These are phyloP conservation scores for Periconia sp. DNA, from an alignment of 2,329 filamentous ascomycete genomes.

Conservation along the genomic window DNA sequence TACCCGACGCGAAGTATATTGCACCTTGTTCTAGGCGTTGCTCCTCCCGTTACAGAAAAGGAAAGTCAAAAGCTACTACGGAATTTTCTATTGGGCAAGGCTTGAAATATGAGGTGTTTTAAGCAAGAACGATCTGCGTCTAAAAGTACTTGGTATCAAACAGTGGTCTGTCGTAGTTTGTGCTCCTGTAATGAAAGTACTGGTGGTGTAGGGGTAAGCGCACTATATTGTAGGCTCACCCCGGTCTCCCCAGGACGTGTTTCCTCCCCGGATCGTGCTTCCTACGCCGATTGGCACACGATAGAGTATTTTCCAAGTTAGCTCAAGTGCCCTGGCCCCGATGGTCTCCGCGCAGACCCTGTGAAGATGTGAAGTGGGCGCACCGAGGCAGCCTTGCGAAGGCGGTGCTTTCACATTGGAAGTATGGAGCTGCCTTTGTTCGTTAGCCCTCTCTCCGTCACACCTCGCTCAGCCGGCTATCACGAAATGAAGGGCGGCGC, in stretches of 20 bases:
- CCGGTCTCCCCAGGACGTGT: conserved; percentile 8
- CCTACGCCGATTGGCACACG: conserved; percentile 21
- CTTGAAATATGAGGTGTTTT: conserved; percentile 15
- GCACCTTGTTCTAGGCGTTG: neutral
- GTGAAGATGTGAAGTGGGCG: too few species aligned
- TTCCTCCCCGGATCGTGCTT: conserved; percentile 5
- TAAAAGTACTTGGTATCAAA: conserved; percentile 19
- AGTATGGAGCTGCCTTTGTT: conserved; percentile 13
- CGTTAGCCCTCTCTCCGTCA: conserved; percentile 9
- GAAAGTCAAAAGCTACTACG: conserved; percentile 1
- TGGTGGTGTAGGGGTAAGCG: too few species aligned
- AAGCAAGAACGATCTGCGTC: conserved; percentile 28
- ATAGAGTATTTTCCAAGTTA: too few species aligned
- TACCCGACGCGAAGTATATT: conserved; percentile 9
- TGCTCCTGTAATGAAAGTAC: conserved; percentile 16
- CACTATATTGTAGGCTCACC: conserved; percentile 16
- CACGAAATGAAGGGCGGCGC: conserved; percentile 16
- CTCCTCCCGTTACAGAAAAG: neutral
- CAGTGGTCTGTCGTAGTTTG: conserved; percentile 11
- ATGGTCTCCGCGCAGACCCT: too few species aligned
- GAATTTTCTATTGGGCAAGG: conserved; percentile 14
- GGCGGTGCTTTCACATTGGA: too few species aligned
- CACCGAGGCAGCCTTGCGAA: too few species aligned
- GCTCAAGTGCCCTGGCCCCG: too few species aligned
- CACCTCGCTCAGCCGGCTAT: conserved; percentile 1